A percentile compares a stretch with the other conserved stretches of the same genome.
These are phyloP conservation scores for Fraxinus latifolia DNA, from an alignment of 305 asterid genomes.

Conservation along the genomic window DNA sequence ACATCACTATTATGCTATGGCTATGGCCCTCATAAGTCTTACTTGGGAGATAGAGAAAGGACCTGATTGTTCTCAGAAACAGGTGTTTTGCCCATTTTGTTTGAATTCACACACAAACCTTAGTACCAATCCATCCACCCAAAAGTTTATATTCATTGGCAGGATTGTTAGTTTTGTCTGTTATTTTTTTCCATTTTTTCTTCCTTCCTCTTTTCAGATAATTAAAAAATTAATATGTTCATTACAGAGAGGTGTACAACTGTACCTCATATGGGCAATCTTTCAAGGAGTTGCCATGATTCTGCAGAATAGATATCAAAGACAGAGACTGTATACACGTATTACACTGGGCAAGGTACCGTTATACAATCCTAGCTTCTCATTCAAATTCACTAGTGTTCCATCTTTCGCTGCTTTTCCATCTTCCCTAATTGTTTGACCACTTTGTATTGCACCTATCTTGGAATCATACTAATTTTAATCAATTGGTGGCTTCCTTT, in stretches of 20 bases:
- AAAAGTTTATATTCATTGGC: background rate
- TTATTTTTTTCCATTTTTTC: background rate
- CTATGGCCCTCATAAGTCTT: constrained; percentile 94
- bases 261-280: constrained; percentile 88
- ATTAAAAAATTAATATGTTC: constrained; percentile 22
- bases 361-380: constrained; percentile 1
- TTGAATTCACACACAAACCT: background rate
- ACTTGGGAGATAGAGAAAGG: constrained; percentile 91
- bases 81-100: constrained; percentile 42
- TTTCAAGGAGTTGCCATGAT: constrained; percentile 98
- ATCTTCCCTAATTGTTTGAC: background rate
- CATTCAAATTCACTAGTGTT: background rate
- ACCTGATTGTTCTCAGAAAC: constrained; percentile 82
- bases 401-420: background rate
- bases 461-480: background rate
- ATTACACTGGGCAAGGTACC: constrained; percentile 94
- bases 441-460: background rate
- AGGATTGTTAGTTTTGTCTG: background rate
- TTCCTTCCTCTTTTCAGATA: constrained; percentile 1
- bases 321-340: constrained; percentile 95
- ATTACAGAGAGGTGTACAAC: constrained; percentile 75
- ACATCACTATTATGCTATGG: constrained; percentile 90
- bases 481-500: background rate
- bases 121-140: constrained; percentile 6
- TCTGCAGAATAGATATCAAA: constrained; percentile 89